Conservation (phyloP, 352 stramenopile genomes). For the Phytophthora sp. region DNA sequence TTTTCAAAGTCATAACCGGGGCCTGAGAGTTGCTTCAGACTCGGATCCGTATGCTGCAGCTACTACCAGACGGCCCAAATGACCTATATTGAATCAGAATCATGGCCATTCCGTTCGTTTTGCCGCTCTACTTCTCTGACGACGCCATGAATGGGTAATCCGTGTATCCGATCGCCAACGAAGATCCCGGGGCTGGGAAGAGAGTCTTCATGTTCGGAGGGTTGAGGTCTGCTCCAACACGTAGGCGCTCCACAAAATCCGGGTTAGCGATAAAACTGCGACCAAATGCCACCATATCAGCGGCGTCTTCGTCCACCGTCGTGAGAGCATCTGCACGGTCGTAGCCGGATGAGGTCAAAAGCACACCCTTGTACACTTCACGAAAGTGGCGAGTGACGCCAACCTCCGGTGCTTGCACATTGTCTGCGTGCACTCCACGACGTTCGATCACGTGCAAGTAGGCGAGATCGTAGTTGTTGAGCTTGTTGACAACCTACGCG, state of each 20-base stretch:
- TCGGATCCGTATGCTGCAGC: too few species aligned
- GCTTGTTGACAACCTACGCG: conserved; percentile 31
- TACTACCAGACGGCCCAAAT: too few species aligned
- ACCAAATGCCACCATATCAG: conserved; percentile 52
- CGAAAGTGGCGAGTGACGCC: conserved; percentile 49
- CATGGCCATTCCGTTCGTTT: too few species aligned
- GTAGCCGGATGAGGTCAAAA: conserved; percentile 45
- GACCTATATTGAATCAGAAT: too few species aligned
- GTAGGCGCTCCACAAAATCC: conserved; percentile 46
- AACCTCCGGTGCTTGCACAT: conserved; percentile 24
- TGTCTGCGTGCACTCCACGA: conserved; percentile 27
- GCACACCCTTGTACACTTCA: conserved; percentile 46
- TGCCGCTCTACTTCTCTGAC: too few species aligned
- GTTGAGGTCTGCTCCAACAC: conserved; percentile 34
- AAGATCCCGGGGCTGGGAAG: conserved; percentile 24
- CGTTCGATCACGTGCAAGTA: conserved; percentile 58
- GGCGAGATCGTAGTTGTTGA: conserved; percentile 41
- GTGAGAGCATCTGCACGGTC: conserved; percentile 29
- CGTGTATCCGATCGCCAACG: conserved; percentile 36
- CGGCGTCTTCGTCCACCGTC: conserved; percentile 35
- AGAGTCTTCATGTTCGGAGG: conserved; percentile 28
- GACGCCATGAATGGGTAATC: conserved; percentile 33
- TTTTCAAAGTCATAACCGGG: too few species aligned
- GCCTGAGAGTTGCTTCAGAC: too few species aligned
- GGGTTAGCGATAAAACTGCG: conserved; percentile 59